phyloP scores from a whole-genome alignment of 1,284 basidiomycete genomes.

The Ceratobasidium sp. region DNA sequence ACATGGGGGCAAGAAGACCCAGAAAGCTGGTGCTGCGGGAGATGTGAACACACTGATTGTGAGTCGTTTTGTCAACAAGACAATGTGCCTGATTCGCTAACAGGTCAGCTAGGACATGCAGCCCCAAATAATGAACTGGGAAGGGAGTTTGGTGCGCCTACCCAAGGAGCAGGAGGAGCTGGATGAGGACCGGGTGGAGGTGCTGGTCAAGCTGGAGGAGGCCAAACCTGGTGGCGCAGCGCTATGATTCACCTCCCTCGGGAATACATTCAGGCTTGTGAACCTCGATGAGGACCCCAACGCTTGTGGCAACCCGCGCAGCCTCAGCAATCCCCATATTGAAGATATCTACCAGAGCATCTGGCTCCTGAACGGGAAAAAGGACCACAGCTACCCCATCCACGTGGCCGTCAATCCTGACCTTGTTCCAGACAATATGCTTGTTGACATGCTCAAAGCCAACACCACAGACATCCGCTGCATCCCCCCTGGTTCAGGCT shows the following conservation, averaged over 20 bases:
- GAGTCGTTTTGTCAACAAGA: too few relatives aligned
- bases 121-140: too few relatives aligned
- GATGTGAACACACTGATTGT: too few relatives aligned
- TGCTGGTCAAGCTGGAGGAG: too few relatives aligned
- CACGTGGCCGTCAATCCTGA: background rate
- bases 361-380: background rate
- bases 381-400: background rate
- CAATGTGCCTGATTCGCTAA: too few relatives aligned
- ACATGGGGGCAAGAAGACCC: too few relatives aligned
- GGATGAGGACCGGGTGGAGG: too few relatives aligned
- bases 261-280: background rate
- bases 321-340: background rate
- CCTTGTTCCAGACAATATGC: background rate
- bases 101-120: too few relatives aligned
- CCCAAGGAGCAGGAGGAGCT: too few relatives aligned
- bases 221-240: too few relatives aligned
- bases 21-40: too few relatives aligned
- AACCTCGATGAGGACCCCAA: background rate
- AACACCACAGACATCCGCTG: background rate
- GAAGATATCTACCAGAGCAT: background rate
- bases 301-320: background rate
- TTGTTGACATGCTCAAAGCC: background rate
- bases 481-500: background rate
- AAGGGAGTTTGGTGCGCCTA: too few relatives aligned
- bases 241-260: background rate